Evolutionary conservation across 352 stramenopile species (phyloP).

Genomic region (Phytophthora kernoviae): DNA sequence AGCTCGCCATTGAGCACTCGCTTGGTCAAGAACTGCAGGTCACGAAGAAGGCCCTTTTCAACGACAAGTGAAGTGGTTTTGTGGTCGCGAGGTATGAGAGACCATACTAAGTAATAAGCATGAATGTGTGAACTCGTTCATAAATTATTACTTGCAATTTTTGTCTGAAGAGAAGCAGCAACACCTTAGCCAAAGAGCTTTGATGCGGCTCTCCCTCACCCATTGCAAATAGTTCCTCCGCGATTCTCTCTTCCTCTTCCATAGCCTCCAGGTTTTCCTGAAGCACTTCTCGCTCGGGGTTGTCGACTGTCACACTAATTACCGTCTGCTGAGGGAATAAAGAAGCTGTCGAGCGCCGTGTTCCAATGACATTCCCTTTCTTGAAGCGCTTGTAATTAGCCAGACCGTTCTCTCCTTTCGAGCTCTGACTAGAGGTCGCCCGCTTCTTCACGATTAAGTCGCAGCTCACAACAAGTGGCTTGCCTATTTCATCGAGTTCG

Average conservation of each 20-base stretch:
- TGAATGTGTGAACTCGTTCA: constrained; percentile 24
- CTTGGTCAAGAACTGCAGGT: constrained; percentile 84
- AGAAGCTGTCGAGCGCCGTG: constrained; percentile 43
- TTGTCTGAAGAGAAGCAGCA: not conserved
- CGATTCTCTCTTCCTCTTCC: constrained; percentile 85
- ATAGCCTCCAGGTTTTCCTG: constrained; percentile 68
- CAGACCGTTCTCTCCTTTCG: constrained; percentile 12
- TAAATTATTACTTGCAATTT: constrained; percentile 30
- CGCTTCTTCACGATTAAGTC: constrained; percentile 56
- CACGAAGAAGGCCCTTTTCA: constrained; percentile 86
- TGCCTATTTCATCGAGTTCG: constrained; percentile 33
- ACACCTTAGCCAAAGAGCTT: constrained; percentile 41
- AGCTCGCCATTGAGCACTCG: constrained; percentile 86
- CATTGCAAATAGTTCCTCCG: constrained; percentile 85
- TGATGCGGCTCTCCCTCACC: constrained; percentile 58
- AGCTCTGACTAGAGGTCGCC: not conserved
- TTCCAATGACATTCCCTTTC: constrained; percentile 68
- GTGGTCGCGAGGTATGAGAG: constrained; percentile 8
- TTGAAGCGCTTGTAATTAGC: constrained; percentile 88
- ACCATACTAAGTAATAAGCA: constrained; percentile 29
- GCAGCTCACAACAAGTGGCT: constrained; percentile 57
- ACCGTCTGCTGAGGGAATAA: constrained; percentile 64
- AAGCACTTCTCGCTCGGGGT: constrained; percentile 55
- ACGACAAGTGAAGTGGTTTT: constrained; percentile 66
- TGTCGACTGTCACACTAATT: constrained; percentile 65